Base-by-base conservation (phyloP, 306 rosid species). In the Pueraria montana region DNA sequence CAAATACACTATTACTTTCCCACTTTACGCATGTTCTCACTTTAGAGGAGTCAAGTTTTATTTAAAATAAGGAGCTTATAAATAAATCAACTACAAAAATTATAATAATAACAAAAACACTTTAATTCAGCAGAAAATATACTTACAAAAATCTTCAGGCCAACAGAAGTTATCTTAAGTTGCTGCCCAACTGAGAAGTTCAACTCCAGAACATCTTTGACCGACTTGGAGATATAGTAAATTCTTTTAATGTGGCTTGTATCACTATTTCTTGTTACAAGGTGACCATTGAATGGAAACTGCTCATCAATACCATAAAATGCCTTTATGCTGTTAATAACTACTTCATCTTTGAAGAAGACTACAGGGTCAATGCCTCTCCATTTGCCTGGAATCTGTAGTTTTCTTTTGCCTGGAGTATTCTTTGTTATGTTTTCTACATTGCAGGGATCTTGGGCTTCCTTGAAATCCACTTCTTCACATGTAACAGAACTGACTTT, bases 61-160 rank as follows among this genome's bases (percentile, higher is more conserved):
- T 42, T 69, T 21, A 6, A 42, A 42, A 11, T 63, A 78, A 58
- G 50, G n/a, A 73, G n/a, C 82, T 16, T 53, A 49, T 21, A 11
- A 77, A 42, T 21, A 77, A 83, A 40, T 24, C 48, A 62, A 4
- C 18, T 1, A 16, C 40, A 40, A 7, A 77, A 14, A 70, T 50
- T 76, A 46, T 13, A 6, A 38, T 48, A 43, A 66, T 46, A 77
- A 45, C 12, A 65, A 4, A 30, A 55, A 45, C 21, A 34, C 38
- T 13, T 30, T 32, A 34, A 58, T 34, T 4, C 66, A 77, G 71
- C 86, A 42, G 17, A 72, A 71, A 53, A 72, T 86, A 77, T 59
- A 91, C 98, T 95, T 87, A 95, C 98, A 92, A 93, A 95, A 88
- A 95, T 87, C 87, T 95, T 95, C 65, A 93, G 86, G 81, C 98